Evolutionary conservation across 352 stramenopile genomes (phyloP).

Genomic region (Globisporangium cederbergense): DNA sequence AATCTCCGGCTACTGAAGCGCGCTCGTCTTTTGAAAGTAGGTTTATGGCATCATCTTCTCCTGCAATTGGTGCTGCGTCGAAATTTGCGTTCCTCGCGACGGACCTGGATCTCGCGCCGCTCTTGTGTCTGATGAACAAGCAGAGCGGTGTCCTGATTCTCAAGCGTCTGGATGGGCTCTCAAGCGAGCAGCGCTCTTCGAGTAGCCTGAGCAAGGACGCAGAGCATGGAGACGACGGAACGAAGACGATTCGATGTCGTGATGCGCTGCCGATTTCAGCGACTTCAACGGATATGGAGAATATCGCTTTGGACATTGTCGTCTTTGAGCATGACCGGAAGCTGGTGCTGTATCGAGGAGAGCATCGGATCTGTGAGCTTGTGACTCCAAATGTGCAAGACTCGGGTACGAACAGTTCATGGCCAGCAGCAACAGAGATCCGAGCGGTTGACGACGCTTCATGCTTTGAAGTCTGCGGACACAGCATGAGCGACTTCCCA

Average conservation of each 20-base stretch:
- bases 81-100: constrained; percentile 41
- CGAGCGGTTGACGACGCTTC: constrained; percentile 20
- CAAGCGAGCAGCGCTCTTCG: not conserved
- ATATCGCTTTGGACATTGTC: constrained; percentile 32
- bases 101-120: constrained; percentile 11
- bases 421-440: constrained; percentile 24
- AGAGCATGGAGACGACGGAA: not conserved
- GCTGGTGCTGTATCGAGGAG: constrained; percentile 32
- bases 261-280: constrained; percentile 38
- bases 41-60: constrained; percentile 5
- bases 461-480: constrained; percentile 31
- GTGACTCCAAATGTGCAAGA: constrained; percentile 14
- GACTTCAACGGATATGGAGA: not conserved
- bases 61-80: not conserved
- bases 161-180: constrained; percentile 20
- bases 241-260: constrained; percentile 30
- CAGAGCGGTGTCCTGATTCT: constrained; percentile 29
- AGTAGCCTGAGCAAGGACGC: not conserved
- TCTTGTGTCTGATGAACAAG: constrained; percentile 53
- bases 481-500: constrained; percentile 16
- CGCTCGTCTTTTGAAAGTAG: constrained; percentile 4
- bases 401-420: constrained; percentile 5
- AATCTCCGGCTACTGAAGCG: constrained; percentile 21
- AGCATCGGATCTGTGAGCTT: constrained; percentile 30
- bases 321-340: constrained; percentile 29